These are phyloP conservation scores for Colletotrichum siamense DNA, from an alignment of 2,329 filamentous ascomycete genomes.

Conservation along the genomic window DNA sequence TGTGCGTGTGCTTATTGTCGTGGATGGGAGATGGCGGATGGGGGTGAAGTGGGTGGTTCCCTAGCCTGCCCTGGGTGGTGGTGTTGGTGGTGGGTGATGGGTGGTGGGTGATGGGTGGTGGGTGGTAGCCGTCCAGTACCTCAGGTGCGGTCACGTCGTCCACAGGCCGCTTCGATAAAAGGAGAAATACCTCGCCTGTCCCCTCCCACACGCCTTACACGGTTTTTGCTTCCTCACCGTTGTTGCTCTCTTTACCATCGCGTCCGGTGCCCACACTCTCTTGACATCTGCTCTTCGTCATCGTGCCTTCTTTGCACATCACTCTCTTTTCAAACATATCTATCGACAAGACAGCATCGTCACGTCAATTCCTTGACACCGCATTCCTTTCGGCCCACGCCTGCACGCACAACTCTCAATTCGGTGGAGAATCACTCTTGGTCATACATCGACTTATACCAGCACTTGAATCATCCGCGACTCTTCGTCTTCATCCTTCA, in stretches of 20 bases:
- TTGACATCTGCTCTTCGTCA: slow-evolving; percentile 17
- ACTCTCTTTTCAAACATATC: neutral
- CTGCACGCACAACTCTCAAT: neutral
- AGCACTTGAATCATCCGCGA: neutral
- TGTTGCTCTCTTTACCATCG: slow-evolving; percentile 5
- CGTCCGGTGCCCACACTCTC: slow-evolving; percentile 20
- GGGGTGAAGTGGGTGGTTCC: neutral
- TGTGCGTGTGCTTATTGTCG: neutral
- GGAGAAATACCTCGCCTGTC: slow-evolving; percentile 21
- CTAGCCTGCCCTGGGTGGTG: neutral
- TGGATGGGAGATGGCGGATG: neutral
- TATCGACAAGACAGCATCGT: slow-evolving; percentile 19
- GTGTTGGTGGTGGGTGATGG: neutral
- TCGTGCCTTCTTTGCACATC: slow-evolving; percentile 16
- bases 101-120: neutral
- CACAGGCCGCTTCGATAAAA: slow-evolving; percentile 6
- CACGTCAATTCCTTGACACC: slow-evolving; percentile 3
- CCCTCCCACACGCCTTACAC: neutral
- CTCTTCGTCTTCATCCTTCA: neutral
- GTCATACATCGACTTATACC: slow-evolving; percentile 3
- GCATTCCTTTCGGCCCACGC: neutral
- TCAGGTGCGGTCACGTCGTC: neutral
- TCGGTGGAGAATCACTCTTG: neutral
- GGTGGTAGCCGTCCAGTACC: neutral
- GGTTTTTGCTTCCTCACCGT: neutral